These are phyloP conservation scores for Thelonectria rubi DNA, from an alignment of 2,329 filamentous ascomycete genomes.

Conservation along the genomic window DNA sequence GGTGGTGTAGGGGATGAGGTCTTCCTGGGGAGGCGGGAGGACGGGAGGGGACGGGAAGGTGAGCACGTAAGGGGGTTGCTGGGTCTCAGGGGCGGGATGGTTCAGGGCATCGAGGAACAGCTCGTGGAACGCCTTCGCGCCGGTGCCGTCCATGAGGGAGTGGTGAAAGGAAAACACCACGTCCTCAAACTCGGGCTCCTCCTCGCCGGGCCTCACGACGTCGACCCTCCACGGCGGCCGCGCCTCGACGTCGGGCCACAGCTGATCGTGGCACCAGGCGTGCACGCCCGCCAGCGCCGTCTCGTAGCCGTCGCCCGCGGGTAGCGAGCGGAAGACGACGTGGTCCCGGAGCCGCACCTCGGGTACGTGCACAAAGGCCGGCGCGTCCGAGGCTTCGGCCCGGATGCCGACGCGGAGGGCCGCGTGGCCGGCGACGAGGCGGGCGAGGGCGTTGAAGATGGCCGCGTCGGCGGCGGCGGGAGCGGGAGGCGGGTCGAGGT, in stretches of 20 bases:
- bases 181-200: constrained; percentile 44
- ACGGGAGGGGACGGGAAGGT: constrained; percentile 43
- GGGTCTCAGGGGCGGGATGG: constrained; percentile 2
- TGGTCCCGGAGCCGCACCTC: constrained; percentile 55
- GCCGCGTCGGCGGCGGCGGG: constrained; percentile 6
- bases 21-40: constrained; percentile 53
- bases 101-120: constrained; percentile 56
- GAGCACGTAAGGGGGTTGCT: constrained; percentile 20
- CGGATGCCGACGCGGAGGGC: constrained; percentile 60
- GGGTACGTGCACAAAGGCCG: constrained; percentile 55
- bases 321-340: constrained; percentile 48
- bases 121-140: constrained; percentile 59
- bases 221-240: constrained; percentile 59
- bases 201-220: constrained; percentile 43
- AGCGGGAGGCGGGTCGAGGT: constrained; percentile 39
- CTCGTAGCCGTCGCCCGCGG: constrained; percentile 44
- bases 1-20: constrained; percentile 51
- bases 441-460: constrained; percentile 51
- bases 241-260: constrained; percentile 52
- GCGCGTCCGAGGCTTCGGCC: constrained; percentile 53
- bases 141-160: constrained; percentile 60
- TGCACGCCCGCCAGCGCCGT: constrained; percentile 45
- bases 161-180: constrained; percentile 63
- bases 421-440: constrained; percentile 54
- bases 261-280: constrained; percentile 51